Conservation (phyloP, 2,329 filamentous ascomycete species). For the Aspergillus sp. region DNA sequence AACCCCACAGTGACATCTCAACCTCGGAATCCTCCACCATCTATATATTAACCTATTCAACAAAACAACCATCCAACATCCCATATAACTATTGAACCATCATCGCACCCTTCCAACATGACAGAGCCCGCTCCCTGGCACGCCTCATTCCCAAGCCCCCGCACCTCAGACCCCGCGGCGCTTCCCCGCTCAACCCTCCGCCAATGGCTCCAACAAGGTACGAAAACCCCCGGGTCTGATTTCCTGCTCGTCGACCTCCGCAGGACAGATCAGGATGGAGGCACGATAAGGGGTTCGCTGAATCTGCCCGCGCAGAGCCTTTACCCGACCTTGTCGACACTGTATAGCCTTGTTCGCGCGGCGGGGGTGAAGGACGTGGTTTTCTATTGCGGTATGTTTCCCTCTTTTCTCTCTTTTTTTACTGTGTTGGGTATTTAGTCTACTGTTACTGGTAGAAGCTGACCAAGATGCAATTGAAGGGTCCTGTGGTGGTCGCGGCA, state of each 20-base stretch:
- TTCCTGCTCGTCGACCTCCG: conserved; percentile 51
- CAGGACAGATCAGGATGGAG: conserved; percentile 53
- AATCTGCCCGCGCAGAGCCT: conserved; percentile 45
- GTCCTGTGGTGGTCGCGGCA: conserved; percentile 56
- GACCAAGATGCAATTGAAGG: conserved; percentile 41
- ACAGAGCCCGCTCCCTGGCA: conserved; percentile 33
- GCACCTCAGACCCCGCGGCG: conserved; percentile 22
- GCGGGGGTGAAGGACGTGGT: conserved; percentile 35
- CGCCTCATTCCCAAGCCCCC: conserved; percentile 40
- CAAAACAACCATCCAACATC: neutral
- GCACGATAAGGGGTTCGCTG: conserved; percentile 59
- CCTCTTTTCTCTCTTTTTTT: neutral
- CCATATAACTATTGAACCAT: neutral
- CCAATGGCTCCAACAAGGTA: conserved; percentile 33
- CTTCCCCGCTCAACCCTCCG: conserved; percentile 38
- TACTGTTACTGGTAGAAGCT: neutral
- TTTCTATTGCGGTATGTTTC: conserved; percentile 43
- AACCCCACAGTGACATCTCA: conserved; percentile 7
- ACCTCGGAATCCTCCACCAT: neutral
- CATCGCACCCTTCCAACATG: neutral
- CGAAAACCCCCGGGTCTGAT: conserved; percentile 25
- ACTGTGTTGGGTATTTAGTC: neutral
- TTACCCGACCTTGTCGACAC: conserved; percentile 35
- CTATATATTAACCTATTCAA: neutral
- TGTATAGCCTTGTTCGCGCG: conserved; percentile 33